Evolutionary conservation across 306 rosid species (phyloP).

Genomic region (Corylus americana): DNA sequence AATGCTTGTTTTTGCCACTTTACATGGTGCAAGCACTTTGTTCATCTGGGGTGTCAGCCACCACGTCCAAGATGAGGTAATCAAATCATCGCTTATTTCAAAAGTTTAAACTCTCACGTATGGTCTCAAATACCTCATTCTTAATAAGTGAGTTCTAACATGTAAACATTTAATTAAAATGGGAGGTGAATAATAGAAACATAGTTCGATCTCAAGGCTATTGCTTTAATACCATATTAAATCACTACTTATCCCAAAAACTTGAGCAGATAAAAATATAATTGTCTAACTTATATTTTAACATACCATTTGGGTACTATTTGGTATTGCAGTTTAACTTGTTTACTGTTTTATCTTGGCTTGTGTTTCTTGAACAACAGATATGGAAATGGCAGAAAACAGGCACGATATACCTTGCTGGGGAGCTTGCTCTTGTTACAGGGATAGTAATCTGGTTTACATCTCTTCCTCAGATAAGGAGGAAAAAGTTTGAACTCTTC

Average conservation of each 20-base stretch:
- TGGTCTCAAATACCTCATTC: no score
- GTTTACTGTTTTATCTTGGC: constrained; percentile 3
- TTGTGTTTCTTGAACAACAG: constrained; percentile 40
- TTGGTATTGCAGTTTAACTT: constrained; percentile 5
- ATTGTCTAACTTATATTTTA: not conserved
- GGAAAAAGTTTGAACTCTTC: constrained; percentile 77
- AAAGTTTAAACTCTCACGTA: no score
- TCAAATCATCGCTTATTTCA: not conserved
- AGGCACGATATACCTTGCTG: constrained; percentile 82
- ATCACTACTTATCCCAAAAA: no score
- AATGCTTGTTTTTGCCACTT: constrained; percentile 64
- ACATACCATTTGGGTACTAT: not conserved
- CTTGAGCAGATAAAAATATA: no score
- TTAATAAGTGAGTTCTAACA: no score
- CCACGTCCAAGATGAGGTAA: constrained; percentile 72
- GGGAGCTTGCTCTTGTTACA: constrained; percentile 61
- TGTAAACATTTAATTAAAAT: no score
- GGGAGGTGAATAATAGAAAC: no score
- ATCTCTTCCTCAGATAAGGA: constrained; percentile 83
- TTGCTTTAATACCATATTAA: no score
- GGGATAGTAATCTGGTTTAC: constrained; percentile 80
- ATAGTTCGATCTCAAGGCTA: no score
- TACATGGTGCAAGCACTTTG: constrained; percentile 82
- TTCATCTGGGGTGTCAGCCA: constrained; percentile 81
- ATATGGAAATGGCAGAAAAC: constrained; percentile 78